phyloP scores from a whole-genome alignment of 1,139 yeast species.

The Yamadazyma triangularis region DNA sequence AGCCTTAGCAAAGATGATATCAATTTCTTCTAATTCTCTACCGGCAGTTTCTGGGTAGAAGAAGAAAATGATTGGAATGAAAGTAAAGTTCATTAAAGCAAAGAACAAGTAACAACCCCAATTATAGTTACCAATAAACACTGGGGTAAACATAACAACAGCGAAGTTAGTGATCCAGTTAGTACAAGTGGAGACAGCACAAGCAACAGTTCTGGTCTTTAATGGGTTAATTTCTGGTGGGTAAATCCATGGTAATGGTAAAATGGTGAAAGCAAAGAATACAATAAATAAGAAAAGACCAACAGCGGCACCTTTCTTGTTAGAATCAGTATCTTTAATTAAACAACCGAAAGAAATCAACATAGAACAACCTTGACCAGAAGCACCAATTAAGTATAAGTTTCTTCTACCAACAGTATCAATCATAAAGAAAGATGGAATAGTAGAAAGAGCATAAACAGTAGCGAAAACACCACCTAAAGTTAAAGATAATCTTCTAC shows the following conservation, averaged over 20 bases:
- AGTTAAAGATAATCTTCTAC: slow-evolving; percentile 49
- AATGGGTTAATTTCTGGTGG: slow-evolving; percentile 65
- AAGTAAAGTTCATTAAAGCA: slow-evolving; percentile 33
- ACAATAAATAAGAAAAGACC: slow-evolving; percentile 51
- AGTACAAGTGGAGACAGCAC: slow-evolving; percentile 48
- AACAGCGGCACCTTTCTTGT: slow-evolving; percentile 47
- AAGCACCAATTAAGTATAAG: slow-evolving; percentile 46
- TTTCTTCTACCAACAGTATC: slow-evolving; percentile 69
- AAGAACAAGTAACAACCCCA: slow-evolving; percentile 47
- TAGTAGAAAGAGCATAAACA: slow-evolving; percentile 56
- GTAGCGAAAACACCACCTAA: slow-evolving; percentile 65
- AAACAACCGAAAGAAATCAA: slow-evolving; percentile 41
- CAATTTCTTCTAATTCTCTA: slow-evolving; percentile 45
- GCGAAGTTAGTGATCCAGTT: slow-evolving; percentile 46
- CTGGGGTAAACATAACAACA: slow-evolving; percentile 47
- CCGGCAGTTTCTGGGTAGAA: slow-evolving; percentile 49
- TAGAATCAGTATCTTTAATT: slow-evolving; percentile 24
- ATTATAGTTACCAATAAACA: slow-evolving; percentile 31
- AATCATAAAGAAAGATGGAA: slow-evolving; percentile 59
- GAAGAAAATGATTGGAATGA: slow-evolving; percentile 41
- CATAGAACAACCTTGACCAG: slow-evolving; percentile 42
- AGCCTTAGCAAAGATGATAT: slow-evolving; percentile 43
- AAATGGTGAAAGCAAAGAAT: slow-evolving; percentile 54
- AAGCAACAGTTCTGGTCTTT: slow-evolving; percentile 53
- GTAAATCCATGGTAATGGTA: slow-evolving; percentile 57